phyloP scores from a whole-genome alignment of 2,329 filamentous ascomycete species.

The Xylaria sp. region DNA sequence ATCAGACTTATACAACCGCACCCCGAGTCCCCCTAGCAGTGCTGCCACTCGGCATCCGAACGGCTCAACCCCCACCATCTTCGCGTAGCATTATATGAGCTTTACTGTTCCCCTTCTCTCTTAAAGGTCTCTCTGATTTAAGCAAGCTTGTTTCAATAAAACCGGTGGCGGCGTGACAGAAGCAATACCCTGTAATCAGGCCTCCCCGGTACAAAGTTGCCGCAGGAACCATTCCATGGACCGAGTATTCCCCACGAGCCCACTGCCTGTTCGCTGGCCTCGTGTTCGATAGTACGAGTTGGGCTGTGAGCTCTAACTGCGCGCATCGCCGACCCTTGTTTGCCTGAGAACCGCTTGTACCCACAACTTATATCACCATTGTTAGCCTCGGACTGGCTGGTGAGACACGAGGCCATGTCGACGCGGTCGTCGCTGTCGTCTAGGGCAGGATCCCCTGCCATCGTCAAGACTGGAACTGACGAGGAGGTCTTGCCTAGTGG shows the following conservation, averaged over 20 bases:
- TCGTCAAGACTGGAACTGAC: conserved; percentile 47
- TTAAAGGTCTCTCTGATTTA: conserved; percentile 9
- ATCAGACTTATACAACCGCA: conserved; percentile 32
- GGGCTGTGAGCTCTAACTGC: conserved; percentile 35
- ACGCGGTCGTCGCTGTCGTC: conserved; percentile 46
- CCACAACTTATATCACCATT: conserved; percentile 4
- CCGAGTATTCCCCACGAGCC: conserved; percentile 44
- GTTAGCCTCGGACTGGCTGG: conserved; percentile 9
- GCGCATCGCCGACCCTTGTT: conserved; percentile 17
- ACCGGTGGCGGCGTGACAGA: conserved; percentile 31
- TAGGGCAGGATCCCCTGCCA: conserved; percentile 41
- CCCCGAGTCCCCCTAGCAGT: conserved; percentile 21
- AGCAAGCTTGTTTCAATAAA: conserved; percentile 20
- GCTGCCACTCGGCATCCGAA: conserved; percentile 29
- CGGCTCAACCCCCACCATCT: conserved; percentile 12
- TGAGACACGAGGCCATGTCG: conserved; percentile 41
- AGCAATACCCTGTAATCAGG: conserved; percentile 30
- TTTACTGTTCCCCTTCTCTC: conserved; percentile 22
- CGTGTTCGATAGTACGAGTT: conserved; percentile 47
- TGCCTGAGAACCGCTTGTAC: conserved; percentile 11
- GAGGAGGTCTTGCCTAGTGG: conserved; percentile 65
- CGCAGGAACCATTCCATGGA: conserved; percentile 48
- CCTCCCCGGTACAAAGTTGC: conserved; percentile 37
- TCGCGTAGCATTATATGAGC: conserved; percentile 30
- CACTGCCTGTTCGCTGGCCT: conserved; percentile 42